Conservation (phyloP, 2,329 filamentous ascomycete genomes). For the Boeremia lycopersici region DNA sequence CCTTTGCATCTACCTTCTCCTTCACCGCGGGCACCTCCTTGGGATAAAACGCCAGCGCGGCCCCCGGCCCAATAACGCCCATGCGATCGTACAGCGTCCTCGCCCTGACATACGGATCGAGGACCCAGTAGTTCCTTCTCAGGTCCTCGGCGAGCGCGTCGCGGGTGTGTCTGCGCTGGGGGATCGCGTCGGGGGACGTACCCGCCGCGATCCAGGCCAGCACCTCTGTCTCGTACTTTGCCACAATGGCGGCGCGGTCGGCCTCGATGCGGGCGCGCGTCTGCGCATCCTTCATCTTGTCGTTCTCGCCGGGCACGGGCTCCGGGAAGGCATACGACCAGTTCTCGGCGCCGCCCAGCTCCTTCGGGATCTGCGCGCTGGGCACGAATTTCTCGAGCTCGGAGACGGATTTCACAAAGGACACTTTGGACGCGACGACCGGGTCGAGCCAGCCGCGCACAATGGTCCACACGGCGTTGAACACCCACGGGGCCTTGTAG, state of each 20-base stretch:
- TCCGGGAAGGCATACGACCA: conserved; percentile 86
- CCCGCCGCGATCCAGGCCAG: conserved; percentile 72
- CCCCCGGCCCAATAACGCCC: conserved; percentile 71
- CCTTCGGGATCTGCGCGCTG: conserved; percentile 72
- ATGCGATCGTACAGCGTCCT: conserved; percentile 82
- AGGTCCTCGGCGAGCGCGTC: conserved; percentile 67
- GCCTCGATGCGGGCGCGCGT: conserved; percentile 68
- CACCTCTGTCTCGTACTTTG: conserved; percentile 76
- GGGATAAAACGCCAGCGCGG: conserved; percentile 74
- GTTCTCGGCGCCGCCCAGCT: conserved; percentile 84
- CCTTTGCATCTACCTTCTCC: conserved; percentile 3
- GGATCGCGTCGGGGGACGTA: conserved; percentile 45
- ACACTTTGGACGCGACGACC: conserved; percentile 90
- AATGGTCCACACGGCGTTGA: conserved; percentile 96
- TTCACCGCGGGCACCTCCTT: conserved; percentile 29
- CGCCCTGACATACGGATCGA: conserved; percentile 87
- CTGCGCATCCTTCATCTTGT: conserved; percentile 66
- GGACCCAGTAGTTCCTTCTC: conserved; percentile 79
- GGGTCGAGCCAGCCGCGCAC: conserved; percentile 97
- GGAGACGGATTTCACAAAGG: conserved; percentile 83
- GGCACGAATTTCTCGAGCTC: conserved; percentile 82
- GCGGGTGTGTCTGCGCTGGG: conserved; percentile 63
- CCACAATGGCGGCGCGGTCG: conserved; percentile 69
- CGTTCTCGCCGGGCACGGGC: conserved; percentile 76
- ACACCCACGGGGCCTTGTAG: conserved; percentile 96